phyloP scores from a whole-genome alignment of 352 stramenopile species.

The Phytopythium sindhum region DNA sequence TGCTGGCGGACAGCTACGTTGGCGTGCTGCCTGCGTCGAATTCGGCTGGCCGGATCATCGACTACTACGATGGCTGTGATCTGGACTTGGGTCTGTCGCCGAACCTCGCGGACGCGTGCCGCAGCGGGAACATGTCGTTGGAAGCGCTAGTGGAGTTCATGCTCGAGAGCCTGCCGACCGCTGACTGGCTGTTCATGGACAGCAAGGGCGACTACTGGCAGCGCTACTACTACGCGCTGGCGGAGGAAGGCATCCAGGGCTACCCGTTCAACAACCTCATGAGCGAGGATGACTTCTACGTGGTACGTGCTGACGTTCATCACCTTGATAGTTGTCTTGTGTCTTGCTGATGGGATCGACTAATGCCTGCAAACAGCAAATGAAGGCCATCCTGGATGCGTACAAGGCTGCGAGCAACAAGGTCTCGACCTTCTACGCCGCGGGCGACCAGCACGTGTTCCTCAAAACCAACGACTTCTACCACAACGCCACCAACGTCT shows the following conservation, averaged over 20 bases:
- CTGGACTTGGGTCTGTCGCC: slow-evolving; percentile 20
- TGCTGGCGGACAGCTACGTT: slow-evolving; percentile 45
- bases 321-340: too few relatives aligned
- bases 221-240: slow-evolving; percentile 56
- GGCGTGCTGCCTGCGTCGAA: slow-evolving; percentile 28
- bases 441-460: slow-evolving; percentile 26
- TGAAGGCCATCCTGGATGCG: slow-evolving; percentile 22
- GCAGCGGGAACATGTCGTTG: slow-evolving; percentile 20
- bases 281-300: slow-evolving; percentile 39
- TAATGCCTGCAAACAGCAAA: slow-evolving; percentile 12
- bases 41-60: slow-evolving; percentile 17
- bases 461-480: slow-evolving; percentile 18
- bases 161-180: slow-evolving; percentile 27
- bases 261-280: slow-evolving; percentile 55
- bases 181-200: slow-evolving; percentile 59
- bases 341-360: too few relatives aligned
- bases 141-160: slow-evolving; percentile 36
- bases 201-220: slow-evolving; percentile 57
- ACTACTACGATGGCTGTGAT: slow-evolving; percentile 36
- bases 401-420: slow-evolving; percentile 23
- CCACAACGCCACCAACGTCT: slow-evolving; percentile 3
- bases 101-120: slow-evolving; percentile 14
- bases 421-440: slow-evolving; percentile 26
- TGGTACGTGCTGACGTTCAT: slow-evolving; percentile 11
- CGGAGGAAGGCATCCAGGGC: slow-evolving; percentile 43